Percentiles rank a stretch among this genome's conserved stretches.
phyloP scores from a whole-genome alignment of 805 yeast genomes.

The Wickerhamiella domercqiae region DNA sequence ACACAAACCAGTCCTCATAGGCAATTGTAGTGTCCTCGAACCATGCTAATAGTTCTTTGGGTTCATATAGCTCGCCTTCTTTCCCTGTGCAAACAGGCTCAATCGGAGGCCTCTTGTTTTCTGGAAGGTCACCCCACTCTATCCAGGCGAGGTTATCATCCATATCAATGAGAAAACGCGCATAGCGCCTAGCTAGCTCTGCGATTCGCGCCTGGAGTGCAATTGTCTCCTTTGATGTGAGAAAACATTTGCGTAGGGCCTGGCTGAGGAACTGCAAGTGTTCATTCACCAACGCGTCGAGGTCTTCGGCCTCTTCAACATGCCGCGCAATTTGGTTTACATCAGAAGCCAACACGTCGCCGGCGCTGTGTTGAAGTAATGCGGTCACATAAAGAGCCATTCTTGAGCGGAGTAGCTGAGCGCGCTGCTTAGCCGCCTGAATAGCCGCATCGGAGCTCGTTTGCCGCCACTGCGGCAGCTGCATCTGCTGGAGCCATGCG shows the following conservation, averaged over 20 bases:
- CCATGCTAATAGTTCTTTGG: conserved; percentile 17
- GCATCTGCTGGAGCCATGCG: conserved; percentile 58
- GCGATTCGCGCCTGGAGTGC: conserved; percentile 30
- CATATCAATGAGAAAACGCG: conserved; percentile 15
- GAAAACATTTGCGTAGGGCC: conserved; percentile 47
- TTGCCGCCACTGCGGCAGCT: conserved; percentile 53
- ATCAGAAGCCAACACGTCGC: conserved; percentile 43
- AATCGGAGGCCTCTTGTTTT: conserved; percentile 5
- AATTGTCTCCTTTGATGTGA: conserved; percentile 43
- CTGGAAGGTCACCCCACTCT: conserved; percentile 18
- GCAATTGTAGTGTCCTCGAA: conserved; percentile 20
- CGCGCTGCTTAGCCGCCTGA: conserved; percentile 31
- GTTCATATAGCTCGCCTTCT: conserved; percentile 11
- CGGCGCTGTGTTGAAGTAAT: conserved; percentile 38
- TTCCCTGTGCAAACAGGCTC: conserved; percentile 12
- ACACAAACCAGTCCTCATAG: too few species aligned
- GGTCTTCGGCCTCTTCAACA: conserved; percentile 26
- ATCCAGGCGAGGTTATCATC: conserved; percentile 15
- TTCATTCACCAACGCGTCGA: conserved; percentile 31
- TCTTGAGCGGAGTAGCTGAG: conserved; percentile 26
- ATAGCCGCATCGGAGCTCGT: conserved; percentile 30
- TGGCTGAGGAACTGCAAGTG: conserved; percentile 47
- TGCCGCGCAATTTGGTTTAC: too few species aligned
- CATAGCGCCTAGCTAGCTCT: conserved; percentile 21
- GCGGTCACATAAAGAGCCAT: conserved; percentile 44